phyloP scores from a whole-genome alignment of 441 rosid species.

The Adansonia rubrostipa region DNA sequence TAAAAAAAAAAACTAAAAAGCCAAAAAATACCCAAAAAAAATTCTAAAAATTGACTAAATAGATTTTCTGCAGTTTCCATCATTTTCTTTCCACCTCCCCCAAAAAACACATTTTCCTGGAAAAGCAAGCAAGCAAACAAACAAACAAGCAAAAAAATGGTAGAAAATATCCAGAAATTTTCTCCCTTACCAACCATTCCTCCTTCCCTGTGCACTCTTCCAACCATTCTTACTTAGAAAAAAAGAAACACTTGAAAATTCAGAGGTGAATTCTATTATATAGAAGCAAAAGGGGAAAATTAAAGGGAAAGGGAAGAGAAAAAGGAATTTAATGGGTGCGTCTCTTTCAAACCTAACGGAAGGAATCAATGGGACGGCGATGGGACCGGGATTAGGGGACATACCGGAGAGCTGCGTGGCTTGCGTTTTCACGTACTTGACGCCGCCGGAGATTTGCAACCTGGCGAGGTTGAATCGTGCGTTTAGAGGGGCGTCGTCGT shows the following conservation, averaged over 20 bases:
- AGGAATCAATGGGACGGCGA: slow-evolving; percentile 44
- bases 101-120: slow-evolving; percentile 24
- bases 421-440: slow-evolving; percentile 52
- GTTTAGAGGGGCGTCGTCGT: slow-evolving; percentile 63
- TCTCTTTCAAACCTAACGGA: slow-evolving; percentile 71
- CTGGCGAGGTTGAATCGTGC: slow-evolving; percentile 57
- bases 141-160: background rate
- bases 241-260: background rate
- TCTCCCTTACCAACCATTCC: slow-evolving; percentile 19
- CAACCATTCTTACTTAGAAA: slow-evolving; percentile 15
- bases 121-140: background rate
- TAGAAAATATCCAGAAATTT: background rate
- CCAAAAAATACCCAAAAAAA: too few relatives aligned
- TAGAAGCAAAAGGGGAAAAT: background rate
- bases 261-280: background rate
- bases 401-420: slow-evolving; percentile 69
- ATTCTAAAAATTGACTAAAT: too few relatives aligned
- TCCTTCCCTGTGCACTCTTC: background rate
- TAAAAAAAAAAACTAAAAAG: too few relatives aligned
- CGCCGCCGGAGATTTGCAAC: slow-evolving; percentile 70
- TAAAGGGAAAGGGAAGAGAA: too few relatives aligned
- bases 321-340: slow-evolving; percentile 53
- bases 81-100: slow-evolving; percentile 8
- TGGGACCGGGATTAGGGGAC: slow-evolving; percentile 69
- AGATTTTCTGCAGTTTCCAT: background rate